These are phyloP conservation scores for Xerocomellus chrysenteron DNA, from an alignment of 768 basidiomycete genomes.

Conservation along the genomic window DNA sequence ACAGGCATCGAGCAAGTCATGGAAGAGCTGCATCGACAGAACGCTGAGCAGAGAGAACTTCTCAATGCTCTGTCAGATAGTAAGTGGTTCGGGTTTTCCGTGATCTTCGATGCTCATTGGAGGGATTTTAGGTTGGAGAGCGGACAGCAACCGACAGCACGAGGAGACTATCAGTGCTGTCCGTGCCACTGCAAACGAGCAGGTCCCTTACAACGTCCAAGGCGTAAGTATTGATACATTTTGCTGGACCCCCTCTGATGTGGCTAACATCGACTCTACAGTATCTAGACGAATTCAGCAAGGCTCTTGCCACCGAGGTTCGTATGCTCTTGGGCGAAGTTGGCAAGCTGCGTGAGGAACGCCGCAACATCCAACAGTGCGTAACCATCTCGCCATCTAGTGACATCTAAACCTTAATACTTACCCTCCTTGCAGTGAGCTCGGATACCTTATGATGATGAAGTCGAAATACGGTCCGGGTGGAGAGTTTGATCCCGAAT, in stretches of 20 bases:
- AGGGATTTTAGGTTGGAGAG: conserved; percentile 57
- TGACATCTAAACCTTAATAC: background rate
- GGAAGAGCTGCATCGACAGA: conserved; percentile 58
- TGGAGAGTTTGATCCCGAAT: conserved; percentile 83
- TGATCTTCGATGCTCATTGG: conserved; percentile 9
- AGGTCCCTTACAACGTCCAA: conserved; percentile 83
- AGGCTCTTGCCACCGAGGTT: conserved; percentile 78
- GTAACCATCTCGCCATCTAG: conserved; percentile 29
- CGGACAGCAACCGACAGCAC: conserved; percentile 63
- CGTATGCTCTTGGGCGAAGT: conserved; percentile 82
- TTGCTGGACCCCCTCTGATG: conserved; percentile 2
- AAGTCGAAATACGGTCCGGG: conserved; percentile 80
- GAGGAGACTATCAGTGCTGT: conserved; percentile 67
- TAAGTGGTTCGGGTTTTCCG: conserved; percentile 31
- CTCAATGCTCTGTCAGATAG: conserved; percentile 56
- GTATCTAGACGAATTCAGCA: conserved; percentile 89
- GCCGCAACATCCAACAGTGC: conserved; percentile 75
- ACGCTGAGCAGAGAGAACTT: conserved; percentile 56
- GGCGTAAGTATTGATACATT: conserved; percentile 48
- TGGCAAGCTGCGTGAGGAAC: conserved; percentile 77
- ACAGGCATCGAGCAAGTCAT: conserved; percentile 61
- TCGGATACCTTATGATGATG: conserved; percentile 68
- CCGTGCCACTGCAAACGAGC: conserved; percentile 67
- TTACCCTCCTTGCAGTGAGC: conserved; percentile 49
- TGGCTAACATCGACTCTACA: conserved; percentile 25